These are phyloP conservation scores for Solanum hybrid DNA, from an alignment of 305 asterid species.

Conservation along the genomic window DNA sequence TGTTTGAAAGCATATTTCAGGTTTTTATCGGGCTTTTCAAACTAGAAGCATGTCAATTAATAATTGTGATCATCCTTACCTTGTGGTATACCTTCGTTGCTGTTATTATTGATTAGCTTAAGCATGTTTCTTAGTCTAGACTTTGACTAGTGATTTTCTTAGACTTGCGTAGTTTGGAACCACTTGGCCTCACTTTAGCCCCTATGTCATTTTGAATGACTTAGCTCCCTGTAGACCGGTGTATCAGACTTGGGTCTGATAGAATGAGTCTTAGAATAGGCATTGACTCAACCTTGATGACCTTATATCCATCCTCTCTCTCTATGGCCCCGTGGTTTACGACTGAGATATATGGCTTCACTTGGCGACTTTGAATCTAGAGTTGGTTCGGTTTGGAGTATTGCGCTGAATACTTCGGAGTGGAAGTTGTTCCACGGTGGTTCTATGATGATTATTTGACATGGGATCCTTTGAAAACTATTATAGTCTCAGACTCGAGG, in stretches of 20 bases:
- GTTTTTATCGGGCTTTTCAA: not conserved
- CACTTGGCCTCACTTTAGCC: not conserved
- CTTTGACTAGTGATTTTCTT: not conserved
- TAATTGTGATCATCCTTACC: not conserved
- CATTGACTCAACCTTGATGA: not conserved
- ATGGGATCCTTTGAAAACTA: not conserved
- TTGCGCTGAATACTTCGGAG: not conserved
- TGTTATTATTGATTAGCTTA: too few species aligned
- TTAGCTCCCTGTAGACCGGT: not conserved
- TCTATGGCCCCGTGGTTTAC: not conserved
- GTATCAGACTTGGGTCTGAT: not conserved
- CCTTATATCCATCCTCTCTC: not conserved
- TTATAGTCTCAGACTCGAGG: not conserved
- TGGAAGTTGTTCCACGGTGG: not conserved
- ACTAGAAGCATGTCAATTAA: not conserved
- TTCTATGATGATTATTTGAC: not conserved
- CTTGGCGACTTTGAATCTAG: not conserved
- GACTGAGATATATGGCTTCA: not conserved
- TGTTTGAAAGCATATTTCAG: not conserved
- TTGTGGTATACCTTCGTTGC: not conserved
- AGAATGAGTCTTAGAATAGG: not conserved
- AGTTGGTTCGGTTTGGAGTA: too few species aligned
- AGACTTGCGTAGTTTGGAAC: not conserved
- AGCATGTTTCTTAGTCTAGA: not conserved
- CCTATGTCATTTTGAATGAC: not conserved